A percentile compares a stretch with the other conserved stretches of the same genome.
phyloP scores from a whole-genome alignment of 2,329 filamentous ascomycete genomes.

The Onygenales sp. region DNA sequence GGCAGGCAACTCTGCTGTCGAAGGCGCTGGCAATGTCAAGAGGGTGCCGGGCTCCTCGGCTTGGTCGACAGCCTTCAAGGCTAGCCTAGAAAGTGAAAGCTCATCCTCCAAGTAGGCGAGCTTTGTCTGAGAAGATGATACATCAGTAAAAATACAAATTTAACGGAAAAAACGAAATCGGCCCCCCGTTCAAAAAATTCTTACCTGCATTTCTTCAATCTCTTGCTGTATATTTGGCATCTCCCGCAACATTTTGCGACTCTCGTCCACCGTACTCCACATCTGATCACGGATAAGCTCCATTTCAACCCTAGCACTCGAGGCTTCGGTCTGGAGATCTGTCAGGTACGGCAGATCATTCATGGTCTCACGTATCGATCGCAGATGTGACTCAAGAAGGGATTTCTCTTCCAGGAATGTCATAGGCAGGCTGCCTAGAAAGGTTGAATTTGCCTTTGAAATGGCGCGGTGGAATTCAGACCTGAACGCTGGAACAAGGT shows the following conservation, averaged over 20 bases:
- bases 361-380: background rate
- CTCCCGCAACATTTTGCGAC: background rate
- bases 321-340: background rate
- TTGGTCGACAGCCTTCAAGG: background rate
- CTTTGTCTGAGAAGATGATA: background rate
- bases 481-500: background rate
- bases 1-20: background rate
- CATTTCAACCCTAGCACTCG: background rate
- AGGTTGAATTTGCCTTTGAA: background rate
- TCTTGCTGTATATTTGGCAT: background rate
- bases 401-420: background rate
- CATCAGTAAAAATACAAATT: background rate
- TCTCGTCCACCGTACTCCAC: background rate
- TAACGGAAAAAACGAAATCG: background rate
- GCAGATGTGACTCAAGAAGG: background rate
- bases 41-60: background rate
- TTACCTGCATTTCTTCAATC: background rate
- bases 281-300: background rate
- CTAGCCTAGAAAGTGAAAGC: background rate
- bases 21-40: background rate
- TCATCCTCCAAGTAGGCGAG: background rate
- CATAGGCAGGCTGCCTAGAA: background rate
- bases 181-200: background rate
- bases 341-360: background rate
- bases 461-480: background rate